phyloP scores from a whole-genome alignment of 257 asterid genomes.

The Ajuga chamaepitys region DNA sequence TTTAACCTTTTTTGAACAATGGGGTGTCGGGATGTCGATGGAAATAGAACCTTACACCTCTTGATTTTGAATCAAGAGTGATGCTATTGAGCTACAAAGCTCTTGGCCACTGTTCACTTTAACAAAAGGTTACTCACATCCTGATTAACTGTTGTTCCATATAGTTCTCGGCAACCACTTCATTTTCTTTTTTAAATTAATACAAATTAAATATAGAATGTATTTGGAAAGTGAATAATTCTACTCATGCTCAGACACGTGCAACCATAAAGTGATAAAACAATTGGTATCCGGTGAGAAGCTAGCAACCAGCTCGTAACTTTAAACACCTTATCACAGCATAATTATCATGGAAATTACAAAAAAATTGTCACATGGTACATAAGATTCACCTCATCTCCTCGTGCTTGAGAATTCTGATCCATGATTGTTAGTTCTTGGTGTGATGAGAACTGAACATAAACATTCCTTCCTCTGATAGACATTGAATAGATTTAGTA shows the following conservation, averaged over 20 bases:
- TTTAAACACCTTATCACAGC: not conserved
- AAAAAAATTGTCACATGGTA: not conserved
- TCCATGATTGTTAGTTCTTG: slow-evolving; percentile 94
- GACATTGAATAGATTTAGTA: slow-evolving; percentile 9
- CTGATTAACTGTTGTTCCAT: not conserved
- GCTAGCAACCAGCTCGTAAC: not conserved
- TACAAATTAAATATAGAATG: not conserved
- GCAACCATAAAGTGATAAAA: not conserved
- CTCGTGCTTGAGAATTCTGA: slow-evolving; percentile 85
- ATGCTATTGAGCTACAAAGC: no score
- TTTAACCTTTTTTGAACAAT: no score
- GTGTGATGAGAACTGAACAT: slow-evolving; percentile 93
- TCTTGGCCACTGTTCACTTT: no score
- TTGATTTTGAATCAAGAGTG: no score
- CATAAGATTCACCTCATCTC: slow-evolving; percentile 74
- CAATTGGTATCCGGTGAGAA: not conserved
- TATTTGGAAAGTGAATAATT: not conserved
- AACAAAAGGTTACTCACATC: not conserved
- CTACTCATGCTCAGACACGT: not conserved
- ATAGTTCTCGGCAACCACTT: not conserved
- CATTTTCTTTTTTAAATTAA: not conserved
- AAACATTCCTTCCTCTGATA: slow-evolving; percentile 89
- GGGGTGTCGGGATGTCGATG: no score
- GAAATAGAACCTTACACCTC: no score
- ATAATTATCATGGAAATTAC: not conserved